These are phyloP conservation scores for Yamadazyma phyllophila DNA, from an alignment of 805 yeast genomes.

Conservation along the genomic window DNA sequence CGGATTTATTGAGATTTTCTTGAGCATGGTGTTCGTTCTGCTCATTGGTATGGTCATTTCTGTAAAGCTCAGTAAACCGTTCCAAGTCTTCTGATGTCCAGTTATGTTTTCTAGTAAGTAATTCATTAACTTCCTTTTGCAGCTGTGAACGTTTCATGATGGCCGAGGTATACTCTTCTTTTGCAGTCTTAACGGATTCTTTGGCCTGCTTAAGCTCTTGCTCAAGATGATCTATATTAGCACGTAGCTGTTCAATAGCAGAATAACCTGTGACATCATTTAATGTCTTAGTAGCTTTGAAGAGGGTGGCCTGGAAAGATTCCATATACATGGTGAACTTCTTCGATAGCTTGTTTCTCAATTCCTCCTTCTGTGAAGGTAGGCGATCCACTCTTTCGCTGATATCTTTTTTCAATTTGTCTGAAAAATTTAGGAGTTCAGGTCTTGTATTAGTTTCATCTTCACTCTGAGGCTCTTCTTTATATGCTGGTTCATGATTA, in stretches of 20 bases:
- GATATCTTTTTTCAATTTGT: slow-evolving; percentile 4
- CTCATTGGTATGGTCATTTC: slow-evolving; percentile 76
- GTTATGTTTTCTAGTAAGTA: slow-evolving; percentile 75
- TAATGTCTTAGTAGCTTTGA: slow-evolving; percentile 62
- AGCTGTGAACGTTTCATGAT: slow-evolving; percentile 62
- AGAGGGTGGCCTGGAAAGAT: slow-evolving; percentile 55
- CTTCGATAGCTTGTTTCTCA: slow-evolving; percentile 35
- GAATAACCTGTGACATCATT: slow-evolving; percentile 94
- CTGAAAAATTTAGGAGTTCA: background rate
- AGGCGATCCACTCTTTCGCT: slow-evolving; percentile 24
- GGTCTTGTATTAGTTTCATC: background rate
- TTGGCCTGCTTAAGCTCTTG: slow-evolving; percentile 47
- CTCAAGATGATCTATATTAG: slow-evolving; percentile 58
- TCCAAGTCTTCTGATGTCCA: slow-evolving; percentile 85
- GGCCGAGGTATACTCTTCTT: slow-evolving; percentile 55
- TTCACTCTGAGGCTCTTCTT: too few relatives aligned
- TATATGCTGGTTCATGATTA: too few relatives aligned
- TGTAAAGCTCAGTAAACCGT: slow-evolving; percentile 75
- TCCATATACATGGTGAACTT: slow-evolving; percentile 49
- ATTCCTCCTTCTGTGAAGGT: slow-evolving; percentile 46
- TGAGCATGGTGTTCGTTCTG: slow-evolving; percentile 54
- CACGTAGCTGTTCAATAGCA: slow-evolving; percentile 68
- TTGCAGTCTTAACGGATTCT: slow-evolving; percentile 45
- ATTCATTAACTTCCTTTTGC: slow-evolving; percentile 83
- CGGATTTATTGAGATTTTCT: slow-evolving; percentile 49